Conservation (phyloP, 2,329 filamentous ascomycete species). For the Aspergillus neoniger region DNA sequence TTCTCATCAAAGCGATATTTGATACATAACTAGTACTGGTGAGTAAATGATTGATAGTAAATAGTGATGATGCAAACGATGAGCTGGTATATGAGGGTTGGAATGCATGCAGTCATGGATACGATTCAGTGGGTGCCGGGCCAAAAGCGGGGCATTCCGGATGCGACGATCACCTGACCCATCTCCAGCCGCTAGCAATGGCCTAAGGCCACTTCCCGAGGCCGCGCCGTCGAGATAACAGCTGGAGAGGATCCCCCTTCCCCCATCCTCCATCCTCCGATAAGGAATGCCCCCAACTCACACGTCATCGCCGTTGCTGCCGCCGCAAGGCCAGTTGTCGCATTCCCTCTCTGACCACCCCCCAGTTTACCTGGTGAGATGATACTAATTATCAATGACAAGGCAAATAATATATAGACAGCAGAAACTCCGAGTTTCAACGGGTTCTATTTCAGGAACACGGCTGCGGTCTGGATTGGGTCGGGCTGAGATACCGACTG, state of each 20-base stretch:
- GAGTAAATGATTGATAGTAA: background rate
- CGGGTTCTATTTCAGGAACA: constrained; percentile 2
- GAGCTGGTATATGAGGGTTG: background rate
- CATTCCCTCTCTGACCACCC: background rate
- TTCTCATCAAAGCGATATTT: background rate
- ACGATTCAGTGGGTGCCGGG: background rate
- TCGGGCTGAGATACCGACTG: constrained; percentile 17
- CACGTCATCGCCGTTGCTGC: constrained; percentile 19
- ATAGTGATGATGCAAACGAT: background rate
- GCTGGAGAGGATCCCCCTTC: constrained; percentile 6
- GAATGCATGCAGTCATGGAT: background rate
- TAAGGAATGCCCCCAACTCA: constrained; percentile 11
- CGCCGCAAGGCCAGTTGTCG: background rate
- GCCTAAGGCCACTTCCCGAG: constrained; percentile 12
- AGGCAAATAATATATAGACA: background rate
- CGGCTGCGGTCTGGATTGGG: constrained; percentile 2
- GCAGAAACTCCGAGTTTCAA: background rate
- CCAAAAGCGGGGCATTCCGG: constrained; percentile 12
- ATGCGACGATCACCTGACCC: constrained; percentile 29
- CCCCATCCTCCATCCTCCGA: background rate
- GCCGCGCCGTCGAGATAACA: constrained; percentile 7
- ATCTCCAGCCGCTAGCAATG: constrained; percentile 4
- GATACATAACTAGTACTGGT: background rate
- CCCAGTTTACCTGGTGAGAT: background rate
- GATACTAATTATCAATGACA: no score